Percentiles rank a stretch among this genome's conserved stretches.
phyloP scores from a whole-genome alignment of 495 filamentous ascomycete genomes.

The Aspergillus affinis region DNA sequence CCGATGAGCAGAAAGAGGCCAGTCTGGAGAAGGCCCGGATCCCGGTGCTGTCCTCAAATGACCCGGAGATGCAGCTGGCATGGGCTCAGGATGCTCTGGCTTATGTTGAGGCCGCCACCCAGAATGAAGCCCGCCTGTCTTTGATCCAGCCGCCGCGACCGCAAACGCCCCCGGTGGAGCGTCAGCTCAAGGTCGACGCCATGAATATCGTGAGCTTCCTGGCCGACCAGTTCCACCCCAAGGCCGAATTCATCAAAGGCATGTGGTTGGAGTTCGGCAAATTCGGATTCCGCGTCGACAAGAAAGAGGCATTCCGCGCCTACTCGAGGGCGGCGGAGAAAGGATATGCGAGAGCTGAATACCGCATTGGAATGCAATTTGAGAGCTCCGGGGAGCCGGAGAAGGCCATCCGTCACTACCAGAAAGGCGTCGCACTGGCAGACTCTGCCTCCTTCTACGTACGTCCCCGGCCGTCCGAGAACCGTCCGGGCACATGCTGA shows the following conservation, averaged over 20 bases:
- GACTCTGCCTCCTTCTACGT: slow-evolving; percentile 94
- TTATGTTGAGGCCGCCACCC: slow-evolving; percentile 82
- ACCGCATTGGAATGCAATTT: slow-evolving; percentile 97
- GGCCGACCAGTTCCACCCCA: slow-evolving; percentile 87
- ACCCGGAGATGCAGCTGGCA: slow-evolving; percentile 92
- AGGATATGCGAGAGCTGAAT: slow-evolving; percentile 92
- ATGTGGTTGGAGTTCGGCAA: slow-evolving; percentile 99
- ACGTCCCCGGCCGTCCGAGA: slow-evolving; percentile 9
- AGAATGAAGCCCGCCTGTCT: slow-evolving; percentile 62
- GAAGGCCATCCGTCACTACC: slow-evolving; percentile 89
- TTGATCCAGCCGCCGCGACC: slow-evolving; percentile 65
- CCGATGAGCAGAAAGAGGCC: slow-evolving; percentile 89
- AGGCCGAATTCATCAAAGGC: slow-evolving; percentile 89
- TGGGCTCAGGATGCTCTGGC: slow-evolving; percentile 93
- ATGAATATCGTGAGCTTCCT: slow-evolving; percentile 89
- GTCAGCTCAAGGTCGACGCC: slow-evolving; percentile 82
- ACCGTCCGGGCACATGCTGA: slow-evolving; percentile 21
- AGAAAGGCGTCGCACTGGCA: slow-evolving; percentile 67
- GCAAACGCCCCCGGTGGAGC: slow-evolving; percentile 80
- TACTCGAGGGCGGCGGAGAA: slow-evolving; percentile 84
- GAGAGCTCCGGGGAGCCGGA: slow-evolving; percentile 87
- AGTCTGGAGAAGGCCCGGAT: slow-evolving; percentile 79
- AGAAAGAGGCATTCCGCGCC: slow-evolving; percentile 86
- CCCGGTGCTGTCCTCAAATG: slow-evolving; percentile 86
- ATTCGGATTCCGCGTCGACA: slow-evolving; percentile 83